These are phyloP conservation scores for Canavalia gladiata DNA, from an alignment of 306 rosid species.

Conservation along the genomic window DNA sequence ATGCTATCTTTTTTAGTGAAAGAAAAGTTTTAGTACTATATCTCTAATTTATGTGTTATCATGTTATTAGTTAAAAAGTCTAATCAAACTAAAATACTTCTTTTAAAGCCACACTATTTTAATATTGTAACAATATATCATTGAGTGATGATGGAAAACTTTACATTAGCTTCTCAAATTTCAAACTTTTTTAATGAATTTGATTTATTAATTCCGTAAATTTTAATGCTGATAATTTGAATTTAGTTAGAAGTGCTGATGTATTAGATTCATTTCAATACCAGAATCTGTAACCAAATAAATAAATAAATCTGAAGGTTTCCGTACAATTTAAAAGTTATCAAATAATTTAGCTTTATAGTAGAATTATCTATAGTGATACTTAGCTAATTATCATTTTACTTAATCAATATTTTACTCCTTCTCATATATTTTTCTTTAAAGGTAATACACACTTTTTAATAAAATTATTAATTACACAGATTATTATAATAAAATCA, in stretches of 20 bases:
- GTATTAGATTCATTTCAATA: neutral
- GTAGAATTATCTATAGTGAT: neutral
- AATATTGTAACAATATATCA: neutral
- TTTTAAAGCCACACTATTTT: neutral
- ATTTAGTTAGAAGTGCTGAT: neutral
- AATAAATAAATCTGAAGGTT: too few species aligned
- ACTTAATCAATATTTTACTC: neutral
- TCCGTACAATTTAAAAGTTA: too few species aligned
- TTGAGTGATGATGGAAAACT: neutral
- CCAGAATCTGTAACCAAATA: too few species aligned
- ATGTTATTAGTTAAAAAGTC: neutral
- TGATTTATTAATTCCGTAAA: neutral
- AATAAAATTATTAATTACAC: too few species aligned
- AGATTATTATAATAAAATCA: too few species aligned
- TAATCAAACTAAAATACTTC: neutral
- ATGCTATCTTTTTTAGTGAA: neutral
- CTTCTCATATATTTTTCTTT: too few species aligned
- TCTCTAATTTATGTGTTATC: neutral
- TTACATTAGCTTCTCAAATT: conserved; percentile 1
- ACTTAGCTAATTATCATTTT: neutral
- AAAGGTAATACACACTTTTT: too few species aligned
- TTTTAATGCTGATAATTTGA: neutral
- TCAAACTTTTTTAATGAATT: conserved; percentile 8
- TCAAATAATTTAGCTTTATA: neutral
- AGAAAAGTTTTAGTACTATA: neutral